phyloP scores from a whole-genome alignment of 345 rosid species.

The Alliaria petiolata region DNA sequence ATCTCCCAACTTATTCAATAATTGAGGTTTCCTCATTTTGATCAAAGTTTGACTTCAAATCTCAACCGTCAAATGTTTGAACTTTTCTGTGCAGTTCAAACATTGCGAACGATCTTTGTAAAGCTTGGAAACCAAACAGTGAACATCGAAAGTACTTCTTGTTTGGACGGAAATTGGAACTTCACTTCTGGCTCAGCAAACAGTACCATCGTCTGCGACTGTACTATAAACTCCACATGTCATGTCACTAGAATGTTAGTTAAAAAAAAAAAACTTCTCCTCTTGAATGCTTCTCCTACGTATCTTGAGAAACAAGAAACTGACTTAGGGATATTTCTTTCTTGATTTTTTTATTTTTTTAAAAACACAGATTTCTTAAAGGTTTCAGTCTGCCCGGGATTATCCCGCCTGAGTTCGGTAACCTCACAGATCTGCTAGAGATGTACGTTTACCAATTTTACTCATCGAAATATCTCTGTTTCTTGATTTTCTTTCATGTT shows the following conservation, averaged over 20 bases:
- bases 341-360: too few relatives aligned
- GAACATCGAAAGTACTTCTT: conserved; percentile 38
- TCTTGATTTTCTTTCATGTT: not conserved
- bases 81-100: conserved; percentile 40
- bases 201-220: conserved; percentile 51
- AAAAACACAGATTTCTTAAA: conserved; percentile 45
- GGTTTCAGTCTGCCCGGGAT: conserved; percentile 52
- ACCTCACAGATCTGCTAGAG: conserved; percentile 48
- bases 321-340: not conserved
- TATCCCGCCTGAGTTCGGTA: conserved; percentile 62
- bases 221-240: conserved; percentile 38
- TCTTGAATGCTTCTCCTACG: not conserved
- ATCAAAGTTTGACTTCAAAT: conserved; percentile 13
- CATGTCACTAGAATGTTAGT: conserved; percentile 64
- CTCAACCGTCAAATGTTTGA: conserved; percentile 6
- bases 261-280: not conserved
- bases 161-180: conserved; percentile 43
- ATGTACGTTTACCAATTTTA: conserved; percentile 48
- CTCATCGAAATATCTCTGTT: not conserved
- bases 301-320: not conserved
- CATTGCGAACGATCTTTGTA: conserved; percentile 40
- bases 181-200: not conserved
- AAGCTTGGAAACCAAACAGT: conserved; percentile 38
- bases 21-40: not conserved
- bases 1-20: not conserved